A percentile compares a stretch with the other conserved stretches of the same genome.
Evolutionary conservation across 2,329 filamentous ascomycete species (phyloP).

Genomic region (Zymoseptoria ardabiliae): DNA sequence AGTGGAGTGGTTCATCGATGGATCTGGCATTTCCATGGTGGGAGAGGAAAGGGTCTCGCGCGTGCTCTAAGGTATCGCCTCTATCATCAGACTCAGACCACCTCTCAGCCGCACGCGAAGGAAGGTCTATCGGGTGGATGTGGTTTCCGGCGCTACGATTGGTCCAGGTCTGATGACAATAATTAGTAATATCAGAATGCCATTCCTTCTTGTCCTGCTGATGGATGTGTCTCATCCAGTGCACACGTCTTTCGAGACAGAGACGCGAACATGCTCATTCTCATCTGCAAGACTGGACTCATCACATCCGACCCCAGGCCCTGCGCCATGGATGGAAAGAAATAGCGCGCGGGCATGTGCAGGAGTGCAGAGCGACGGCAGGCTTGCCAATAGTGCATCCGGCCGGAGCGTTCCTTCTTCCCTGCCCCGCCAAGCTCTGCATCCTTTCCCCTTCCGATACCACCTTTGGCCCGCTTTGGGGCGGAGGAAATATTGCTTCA

Average conservation of each 20-base stretch:
- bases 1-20: background rate
- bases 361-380: background rate
- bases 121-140: background rate
- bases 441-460: too few species aligned
- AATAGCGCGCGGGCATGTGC: background rate
- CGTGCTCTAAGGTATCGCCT: background rate
- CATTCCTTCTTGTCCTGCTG: background rate
- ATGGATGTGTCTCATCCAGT: background rate
- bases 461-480: background rate
- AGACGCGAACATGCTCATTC: background rate
- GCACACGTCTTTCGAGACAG: background rate
- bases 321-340: background rate
- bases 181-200: background rate
- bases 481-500: too few species aligned
- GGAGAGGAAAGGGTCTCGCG: background rate
- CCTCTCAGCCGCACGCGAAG: too few species aligned
- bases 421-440: background rate
- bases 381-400: background rate
- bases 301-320: background rate
- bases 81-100: background rate
- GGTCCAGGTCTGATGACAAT: background rate
- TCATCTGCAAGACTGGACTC: background rate
- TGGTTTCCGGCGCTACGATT: background rate
- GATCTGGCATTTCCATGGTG: background rate
- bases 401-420: background rate